Evolutionary conservation across 2,329 filamentous ascomycete species (phyloP), one percentile per base, ranked within the genome.

Genomic region (Fusarium buharicum): DNA sequence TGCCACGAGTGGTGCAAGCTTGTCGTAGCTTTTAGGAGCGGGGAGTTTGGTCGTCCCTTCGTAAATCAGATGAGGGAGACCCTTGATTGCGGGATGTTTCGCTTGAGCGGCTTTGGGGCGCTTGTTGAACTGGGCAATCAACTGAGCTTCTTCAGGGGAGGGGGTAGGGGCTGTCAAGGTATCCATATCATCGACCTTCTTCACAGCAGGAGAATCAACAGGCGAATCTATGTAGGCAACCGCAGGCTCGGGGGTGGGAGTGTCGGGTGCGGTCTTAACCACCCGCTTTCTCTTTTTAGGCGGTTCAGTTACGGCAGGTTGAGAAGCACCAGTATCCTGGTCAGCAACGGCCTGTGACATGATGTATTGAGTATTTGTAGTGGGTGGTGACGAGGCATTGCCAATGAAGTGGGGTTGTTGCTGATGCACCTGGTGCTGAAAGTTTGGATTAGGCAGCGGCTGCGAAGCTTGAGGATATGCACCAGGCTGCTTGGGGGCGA

Each of bases 1-100:
- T 7, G 79, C 78, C 14, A 81, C 76, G 22, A 80, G 67, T 6
- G 79, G 79, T 1, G 76, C 72, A 31, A 81, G 70, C 57, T 80
- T 80, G 40, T 81, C 79, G 50, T 79, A 79, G 50, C 76, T 79
- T 62, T 81, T 81, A 6, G 78, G 77, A 1, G 74, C 76, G 61
- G 78, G 74, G 41, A 81, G 70, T 57, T 78, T 80, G n/a, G 75
- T 69, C n/a, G 70, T 75, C 3, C 73, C 77, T 18, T 76, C 73
- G 28, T 73, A 76, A 3, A 76, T 68, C 6, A 81, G 68, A 59
- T 76, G 70, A 2, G 76, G 74, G 4, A 79, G 71, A 3, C 78
- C 79, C 30, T 74, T 75, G 27, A 79, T 74, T 0, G 75, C 60
- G 11, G 77, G 77, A 11, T 77, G 75, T 20, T 73, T 77, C 6